Evolutionary conservation across 2,329 filamentous ascomycete genomes (phyloP).

Genomic region (Botryotinia globosa): DNA sequence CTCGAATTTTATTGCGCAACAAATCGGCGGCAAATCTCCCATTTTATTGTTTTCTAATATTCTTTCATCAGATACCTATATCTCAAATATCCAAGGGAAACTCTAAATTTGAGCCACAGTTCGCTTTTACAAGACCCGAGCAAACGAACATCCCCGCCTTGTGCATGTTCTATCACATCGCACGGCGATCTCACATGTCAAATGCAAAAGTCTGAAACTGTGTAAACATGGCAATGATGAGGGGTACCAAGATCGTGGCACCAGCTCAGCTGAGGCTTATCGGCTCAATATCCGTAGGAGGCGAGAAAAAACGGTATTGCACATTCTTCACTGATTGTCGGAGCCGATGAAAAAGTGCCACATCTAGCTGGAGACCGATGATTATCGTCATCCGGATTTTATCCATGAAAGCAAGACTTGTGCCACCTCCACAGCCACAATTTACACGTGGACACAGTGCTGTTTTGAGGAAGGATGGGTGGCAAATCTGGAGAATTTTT

Average conservation of each 20-base stretch:
- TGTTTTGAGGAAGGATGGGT: neutral
- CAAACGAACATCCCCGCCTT: no score
- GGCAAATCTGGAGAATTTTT: neutral
- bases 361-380: neutral
- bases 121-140: neutral
- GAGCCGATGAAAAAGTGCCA: neutral
- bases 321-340: neutral
- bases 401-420: neutral
- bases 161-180: neutral
- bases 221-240: neutral
- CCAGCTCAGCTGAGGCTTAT: neutral
- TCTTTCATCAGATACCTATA: neutral
- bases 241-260: neutral
- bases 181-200: conserved; percentile 1
- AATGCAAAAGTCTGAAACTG: neutral
- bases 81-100: neutral
- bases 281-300: neutral
- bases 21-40: neutral
- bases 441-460: neutral
- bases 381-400: neutral
- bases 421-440: neutral
- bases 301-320: neutral
- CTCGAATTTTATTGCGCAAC: neutral
- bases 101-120: neutral
- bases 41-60: neutral